phyloP scores from a whole-genome alignment of 257 asterid species.

The Pogostemon cablin region DNA sequence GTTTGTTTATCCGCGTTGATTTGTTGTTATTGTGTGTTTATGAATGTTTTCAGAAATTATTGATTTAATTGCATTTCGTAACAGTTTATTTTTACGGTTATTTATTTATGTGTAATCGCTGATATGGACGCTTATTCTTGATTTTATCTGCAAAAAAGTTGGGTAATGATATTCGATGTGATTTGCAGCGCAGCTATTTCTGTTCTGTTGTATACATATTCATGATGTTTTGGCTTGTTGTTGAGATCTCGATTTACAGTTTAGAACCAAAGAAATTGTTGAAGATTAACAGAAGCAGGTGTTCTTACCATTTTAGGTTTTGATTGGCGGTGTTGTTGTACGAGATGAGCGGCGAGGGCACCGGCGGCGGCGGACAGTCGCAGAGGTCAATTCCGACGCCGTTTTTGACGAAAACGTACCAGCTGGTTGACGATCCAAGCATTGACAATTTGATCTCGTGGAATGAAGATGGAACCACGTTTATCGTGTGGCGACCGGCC shows the following conservation, averaged over 20 bases:
- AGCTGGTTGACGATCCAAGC: constrained; percentile 71
- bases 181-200: too few relatives aligned
- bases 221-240: neutral
- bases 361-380: constrained; percentile 40
- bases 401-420: constrained; percentile 78
- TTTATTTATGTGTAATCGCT: too few relatives aligned
- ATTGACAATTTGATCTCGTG: constrained; percentile 79
- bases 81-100: too few relatives aligned
- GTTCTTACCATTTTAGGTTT: constrained; percentile 10
- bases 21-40: neutral
- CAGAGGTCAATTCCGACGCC: constrained; percentile 82
- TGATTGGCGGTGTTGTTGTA: constrained; percentile 19
- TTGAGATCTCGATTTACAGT: neutral
- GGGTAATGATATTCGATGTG: too few relatives aligned
- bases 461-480: constrained; percentile 83
- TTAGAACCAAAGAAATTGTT: neutral
- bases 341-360: constrained; percentile 43
- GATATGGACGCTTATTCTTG: too few relatives aligned
- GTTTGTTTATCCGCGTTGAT: neutral
- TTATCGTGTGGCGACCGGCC: constrained; percentile 88
- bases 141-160: too few relatives aligned
- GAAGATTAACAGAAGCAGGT: neutral
- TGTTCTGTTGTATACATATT: too few relatives aligned
- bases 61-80: neutral
- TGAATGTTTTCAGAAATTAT: neutral